Conservation (phyloP, 2,329 filamentous ascomycete species). For the Microsporum canis region DNA sequence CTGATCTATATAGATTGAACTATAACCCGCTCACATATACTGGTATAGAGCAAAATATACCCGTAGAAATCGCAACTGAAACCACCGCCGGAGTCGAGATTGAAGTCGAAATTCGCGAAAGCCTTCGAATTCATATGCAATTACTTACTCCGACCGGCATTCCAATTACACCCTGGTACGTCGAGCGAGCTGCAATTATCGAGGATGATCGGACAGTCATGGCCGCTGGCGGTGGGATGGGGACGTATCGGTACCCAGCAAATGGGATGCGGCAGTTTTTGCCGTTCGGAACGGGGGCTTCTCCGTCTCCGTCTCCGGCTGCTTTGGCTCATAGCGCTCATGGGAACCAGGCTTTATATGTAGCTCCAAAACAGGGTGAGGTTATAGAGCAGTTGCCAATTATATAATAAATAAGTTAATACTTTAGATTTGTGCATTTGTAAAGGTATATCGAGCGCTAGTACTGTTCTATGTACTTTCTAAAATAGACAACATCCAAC, state of each 20-base stretch:
- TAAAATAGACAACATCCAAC: neutral
- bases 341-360: conserved; percentile 1
- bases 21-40: neutral
- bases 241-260: neutral
- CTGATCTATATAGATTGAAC: conserved; percentile 3
- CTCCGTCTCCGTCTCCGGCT: neutral
- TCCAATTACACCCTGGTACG: neutral
- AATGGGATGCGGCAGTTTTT: conserved; percentile 1
- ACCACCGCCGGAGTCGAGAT: neutral
- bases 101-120: conserved; percentile 1
- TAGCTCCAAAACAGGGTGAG: conserved; percentile 1
- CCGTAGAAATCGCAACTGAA: neutral
- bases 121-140: conserved; percentile 4
- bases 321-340: neutral
- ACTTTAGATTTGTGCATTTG: neutral
- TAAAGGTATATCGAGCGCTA: neutral
- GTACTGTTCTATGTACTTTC: neutral
- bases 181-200: neutral
- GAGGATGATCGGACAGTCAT: neutral
- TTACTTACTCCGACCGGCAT: neutral
- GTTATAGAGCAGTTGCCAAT: conserved; percentile 2
- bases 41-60: conserved; percentile 1
- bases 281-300: neutral
- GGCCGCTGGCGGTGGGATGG: neutral
- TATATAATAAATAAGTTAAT: conserved; percentile 6